A percentile compares a stretch with the other conserved stretches of the same genome.
Evolutionary conservation across 257 asterid species (phyloP).

Genomic region (Solanum sejunctum): DNA sequence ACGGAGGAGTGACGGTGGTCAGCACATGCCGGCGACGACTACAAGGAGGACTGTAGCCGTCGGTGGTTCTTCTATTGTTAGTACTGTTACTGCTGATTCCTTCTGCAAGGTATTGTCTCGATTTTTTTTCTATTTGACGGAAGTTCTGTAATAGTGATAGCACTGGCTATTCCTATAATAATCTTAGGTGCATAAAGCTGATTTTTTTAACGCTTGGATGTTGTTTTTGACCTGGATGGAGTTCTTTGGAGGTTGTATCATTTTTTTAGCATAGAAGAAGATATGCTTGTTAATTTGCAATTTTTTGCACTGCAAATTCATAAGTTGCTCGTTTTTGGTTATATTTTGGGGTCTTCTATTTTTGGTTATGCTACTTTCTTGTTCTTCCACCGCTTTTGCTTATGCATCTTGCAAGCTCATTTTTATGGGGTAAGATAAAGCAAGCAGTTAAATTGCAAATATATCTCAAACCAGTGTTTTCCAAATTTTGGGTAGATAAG

Average conservation of each 20-base stretch:
- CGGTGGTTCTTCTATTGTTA: constrained; percentile 6
- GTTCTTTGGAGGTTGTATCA: neutral
- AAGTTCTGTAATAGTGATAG: neutral
- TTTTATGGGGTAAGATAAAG: neutral
- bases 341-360: neutral
- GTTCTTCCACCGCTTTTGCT: neutral
- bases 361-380: neutral
- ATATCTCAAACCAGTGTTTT: neutral
- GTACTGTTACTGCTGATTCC: constrained; percentile 6
- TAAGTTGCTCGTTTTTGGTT: neutral
- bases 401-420: neutral
- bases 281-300: no score
- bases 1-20: constrained; percentile 4
- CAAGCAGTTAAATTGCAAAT: neutral
- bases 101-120: constrained; percentile 21
- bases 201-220: neutral
- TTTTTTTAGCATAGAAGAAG: neutral
- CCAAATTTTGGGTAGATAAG: neutral
- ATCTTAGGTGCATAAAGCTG: neutral
- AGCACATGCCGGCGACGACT: constrained; percentile 27
- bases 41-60: constrained; percentile 17
- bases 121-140: neutral
- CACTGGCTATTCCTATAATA: neutral
- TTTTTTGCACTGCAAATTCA: neutral
- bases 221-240: neutral